Percentiles rank a stretch among this genome's conserved stretches.
Evolutionary conservation across 768 basidiomycete genomes (phyloP).

Genomic region (Mycena sanguinolenta): DNA sequence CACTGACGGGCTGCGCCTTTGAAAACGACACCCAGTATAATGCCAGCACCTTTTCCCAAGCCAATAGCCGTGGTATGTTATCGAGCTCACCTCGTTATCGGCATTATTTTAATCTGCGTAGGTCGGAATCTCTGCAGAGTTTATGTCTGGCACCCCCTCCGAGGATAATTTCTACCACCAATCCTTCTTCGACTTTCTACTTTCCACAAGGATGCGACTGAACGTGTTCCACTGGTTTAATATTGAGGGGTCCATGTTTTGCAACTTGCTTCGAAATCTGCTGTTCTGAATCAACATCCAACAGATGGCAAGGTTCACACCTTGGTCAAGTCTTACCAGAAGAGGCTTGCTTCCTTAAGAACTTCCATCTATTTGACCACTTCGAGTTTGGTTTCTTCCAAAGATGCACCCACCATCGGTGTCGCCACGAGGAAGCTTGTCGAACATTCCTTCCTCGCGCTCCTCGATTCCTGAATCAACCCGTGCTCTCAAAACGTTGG

Average conservation of each 20-base stretch:
- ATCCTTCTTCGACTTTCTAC: conserved; percentile 54
- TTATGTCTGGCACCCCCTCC: conserved; percentile 48
- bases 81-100: neutral
- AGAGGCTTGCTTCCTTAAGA: conserved; percentile 54
- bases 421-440: conserved; percentile 52
- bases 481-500: conserved; percentile 58
- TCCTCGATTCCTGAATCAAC: conserved; percentile 63
- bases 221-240: conserved; percentile 52
- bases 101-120: neutral
- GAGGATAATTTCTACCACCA: conserved; percentile 49
- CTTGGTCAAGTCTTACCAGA: conserved; percentile 45
- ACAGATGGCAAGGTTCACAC: conserved; percentile 42
- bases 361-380: conserved; percentile 51
- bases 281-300: neutral
- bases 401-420: conserved; percentile 53
- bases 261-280: no score
- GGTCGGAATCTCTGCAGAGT: conserved; percentile 54
- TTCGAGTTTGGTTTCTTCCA: conserved; percentile 56
- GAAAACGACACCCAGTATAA: no score
- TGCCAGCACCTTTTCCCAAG: no score
- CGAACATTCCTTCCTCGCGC: conserved; percentile 55
- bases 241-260: conserved; percentile 45
- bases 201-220: conserved; percentile 48
- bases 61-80: conserved; percentile 8
- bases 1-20: no score